These are phyloP conservation scores for Mycena polygramma DNA, from an alignment of 768 basidiomycete species.

Conservation along the genomic window DNA sequence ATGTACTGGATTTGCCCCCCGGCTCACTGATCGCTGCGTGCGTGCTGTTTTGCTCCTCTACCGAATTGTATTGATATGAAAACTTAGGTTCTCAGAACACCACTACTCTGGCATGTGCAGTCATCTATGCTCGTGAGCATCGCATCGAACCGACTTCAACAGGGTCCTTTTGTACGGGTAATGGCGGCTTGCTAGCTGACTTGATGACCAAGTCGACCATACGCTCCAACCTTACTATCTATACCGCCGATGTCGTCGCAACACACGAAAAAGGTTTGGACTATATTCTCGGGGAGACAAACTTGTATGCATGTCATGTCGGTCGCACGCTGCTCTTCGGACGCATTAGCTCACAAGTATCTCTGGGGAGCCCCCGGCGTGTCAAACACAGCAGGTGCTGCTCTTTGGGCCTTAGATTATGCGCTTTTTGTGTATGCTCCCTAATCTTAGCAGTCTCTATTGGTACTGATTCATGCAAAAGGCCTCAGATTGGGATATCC, in stretches of 20 bases:
- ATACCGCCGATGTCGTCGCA: slow-evolving; percentile 65
- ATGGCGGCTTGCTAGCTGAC: slow-evolving; percentile 65
- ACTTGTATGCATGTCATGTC: slow-evolving; percentile 62
- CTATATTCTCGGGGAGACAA: slow-evolving; percentile 76
- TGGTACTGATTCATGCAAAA: slow-evolving; percentile 22
- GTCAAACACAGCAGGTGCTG: slow-evolving; percentile 76
- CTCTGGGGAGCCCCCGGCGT: slow-evolving; percentile 64
- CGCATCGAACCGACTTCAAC: slow-evolving; percentile 30
- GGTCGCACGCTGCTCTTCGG: neutral
- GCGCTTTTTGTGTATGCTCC: slow-evolving; percentile 63
- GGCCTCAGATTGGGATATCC: slow-evolving; percentile 65
- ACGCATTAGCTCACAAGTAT: neutral
- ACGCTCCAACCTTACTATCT: slow-evolving; percentile 67
- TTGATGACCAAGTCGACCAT: slow-evolving; percentile 74
- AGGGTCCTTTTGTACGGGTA: slow-evolving; percentile 72
- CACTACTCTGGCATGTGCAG: slow-evolving; percentile 50
- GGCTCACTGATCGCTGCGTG: slow-evolving; percentile 66
- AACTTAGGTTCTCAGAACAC: slow-evolving; percentile 60
- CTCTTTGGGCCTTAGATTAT: slow-evolving; percentile 79
- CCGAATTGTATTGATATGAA: neutral
- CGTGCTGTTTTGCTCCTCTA: neutral
- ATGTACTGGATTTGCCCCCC: slow-evolving; percentile 61
- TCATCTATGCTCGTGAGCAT: neutral
- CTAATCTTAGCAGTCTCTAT: neutral
- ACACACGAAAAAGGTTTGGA: slow-evolving; percentile 59